Evolutionary conservation across 2,329 filamentous ascomycete species (phyloP).

Genomic region (Monilinia aucupariae): DNA sequence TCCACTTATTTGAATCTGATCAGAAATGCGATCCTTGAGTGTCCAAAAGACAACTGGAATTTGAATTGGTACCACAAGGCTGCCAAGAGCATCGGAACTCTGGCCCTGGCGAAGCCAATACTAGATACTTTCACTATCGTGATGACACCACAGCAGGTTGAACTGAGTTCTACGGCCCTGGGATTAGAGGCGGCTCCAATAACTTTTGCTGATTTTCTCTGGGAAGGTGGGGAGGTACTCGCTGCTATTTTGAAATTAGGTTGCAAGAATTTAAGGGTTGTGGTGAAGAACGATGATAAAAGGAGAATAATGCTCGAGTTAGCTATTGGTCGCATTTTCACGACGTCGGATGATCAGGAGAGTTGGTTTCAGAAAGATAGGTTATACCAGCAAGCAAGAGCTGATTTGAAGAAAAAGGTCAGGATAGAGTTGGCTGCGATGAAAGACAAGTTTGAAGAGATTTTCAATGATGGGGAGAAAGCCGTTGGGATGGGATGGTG

Average conservation of each 20-base stretch:
- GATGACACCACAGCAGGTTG: constrained; percentile 19
- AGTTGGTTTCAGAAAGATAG: constrained; percentile 16
- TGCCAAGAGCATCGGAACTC: constrained; percentile 18
- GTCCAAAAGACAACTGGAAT: constrained; percentile 21
- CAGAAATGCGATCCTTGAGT: constrained; percentile 26
- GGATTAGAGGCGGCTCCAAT: constrained; percentile 20
- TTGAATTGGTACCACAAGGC: constrained; percentile 24
- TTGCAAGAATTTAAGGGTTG: constrained; percentile 26
- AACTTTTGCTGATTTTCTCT: constrained; percentile 30
- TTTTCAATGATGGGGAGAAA: constrained; percentile 22
- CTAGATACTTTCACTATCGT: constrained; percentile 27
- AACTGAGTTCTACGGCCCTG: constrained; percentile 17
- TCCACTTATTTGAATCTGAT: constrained; percentile 18
- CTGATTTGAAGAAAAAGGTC: constrained; percentile 1
- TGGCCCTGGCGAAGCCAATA: constrained; percentile 19
- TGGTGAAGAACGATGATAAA: constrained; percentile 24
- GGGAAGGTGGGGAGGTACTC: constrained; percentile 23
- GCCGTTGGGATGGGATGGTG: constrained; percentile 23
- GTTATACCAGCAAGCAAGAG: background rate
- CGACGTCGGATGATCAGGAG: constrained; percentile 2
- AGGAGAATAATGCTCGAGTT: constrained; percentile 2
- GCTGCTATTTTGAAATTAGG: constrained; percentile 21
- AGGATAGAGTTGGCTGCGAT: constrained; percentile 22
- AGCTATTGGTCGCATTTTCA: background rate
- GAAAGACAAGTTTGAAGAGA: constrained; percentile 25